Percentiles rank a stretch among this genome's conserved stretches.
Evolutionary conservation across 129 eudicot genomes (phyloP).

Genomic region (Artemisia argyi): DNA sequence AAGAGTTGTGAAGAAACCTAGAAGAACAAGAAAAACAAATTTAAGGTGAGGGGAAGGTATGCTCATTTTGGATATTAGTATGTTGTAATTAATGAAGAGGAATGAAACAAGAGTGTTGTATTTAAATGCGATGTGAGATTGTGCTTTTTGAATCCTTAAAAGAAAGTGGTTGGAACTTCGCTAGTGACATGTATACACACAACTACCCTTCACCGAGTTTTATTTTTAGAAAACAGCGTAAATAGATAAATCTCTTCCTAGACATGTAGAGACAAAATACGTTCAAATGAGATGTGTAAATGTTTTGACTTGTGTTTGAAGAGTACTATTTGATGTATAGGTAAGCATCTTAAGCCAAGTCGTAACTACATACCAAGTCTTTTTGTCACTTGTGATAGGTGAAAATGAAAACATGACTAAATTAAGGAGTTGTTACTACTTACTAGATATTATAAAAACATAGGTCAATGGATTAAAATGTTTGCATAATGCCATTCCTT

Average conservation of each 20-base stretch:
- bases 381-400: conserved; percentile 22
- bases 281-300: conserved; percentile 11
- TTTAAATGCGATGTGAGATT: conserved; percentile 29
- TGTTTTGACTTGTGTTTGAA: conserved; percentile 18
- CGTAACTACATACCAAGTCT: conserved; percentile 18
- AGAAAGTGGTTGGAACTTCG: conserved; percentile 26
- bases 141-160: conserved; percentile 15
- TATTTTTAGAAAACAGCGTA: neutral
- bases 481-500: neutral
- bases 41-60: conserved; percentile 10
- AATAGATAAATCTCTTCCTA: neutral
- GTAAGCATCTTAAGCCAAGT: conserved; percentile 32
- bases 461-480: conserved; percentile 13
- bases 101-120: conserved; percentile 26
- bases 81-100: conserved; percentile 23
- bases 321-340: neutral
- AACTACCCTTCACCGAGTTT: conserved; percentile 13
- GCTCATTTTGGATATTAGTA: conserved; percentile 25
- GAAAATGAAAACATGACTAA: conserved; percentile 20
- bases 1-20: conserved; percentile 40
- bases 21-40: conserved; percentile 14
- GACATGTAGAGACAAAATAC: neutral
- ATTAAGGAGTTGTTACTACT: conserved; percentile 33
- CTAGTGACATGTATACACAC: conserved; percentile 18
- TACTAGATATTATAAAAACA: neutral